A percentile compares a stretch with the other conserved stretches of the same genome.
Conservation (phyloP, 768 basidiomycete species). For the Macrolepiota albuminosa region DNA sequence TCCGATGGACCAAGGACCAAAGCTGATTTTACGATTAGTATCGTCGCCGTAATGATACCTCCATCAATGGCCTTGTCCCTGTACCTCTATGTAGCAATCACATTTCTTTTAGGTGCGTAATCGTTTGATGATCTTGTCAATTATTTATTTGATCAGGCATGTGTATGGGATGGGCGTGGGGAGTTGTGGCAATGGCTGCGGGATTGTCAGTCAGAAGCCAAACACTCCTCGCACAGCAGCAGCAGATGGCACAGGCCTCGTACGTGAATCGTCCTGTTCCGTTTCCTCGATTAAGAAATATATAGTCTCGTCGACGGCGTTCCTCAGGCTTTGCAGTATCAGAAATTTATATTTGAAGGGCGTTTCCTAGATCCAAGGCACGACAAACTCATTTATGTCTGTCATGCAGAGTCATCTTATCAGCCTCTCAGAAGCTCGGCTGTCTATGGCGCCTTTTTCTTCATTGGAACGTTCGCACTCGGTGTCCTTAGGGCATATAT, state of each 20-base stretch:
- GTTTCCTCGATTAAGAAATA: neutral
- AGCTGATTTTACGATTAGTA: constrained; percentile 17
- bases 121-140: neutral
- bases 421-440: constrained; percentile 28
- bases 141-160: constrained; percentile 24
- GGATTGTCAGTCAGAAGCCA: constrained; percentile 31
- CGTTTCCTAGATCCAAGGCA: constrained; percentile 39
- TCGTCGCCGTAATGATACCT: constrained; percentile 35
- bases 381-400: constrained; percentile 24
- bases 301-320: constrained; percentile 22
- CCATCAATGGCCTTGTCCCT: constrained; percentile 35
- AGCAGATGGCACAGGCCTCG: constrained; percentile 30
- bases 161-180: constrained; percentile 44
- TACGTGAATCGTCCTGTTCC: constrained; percentile 16
- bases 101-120: constrained; percentile 28
- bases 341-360: constrained; percentile 31
- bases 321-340: constrained; percentile 25
- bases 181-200: constrained; percentile 38
- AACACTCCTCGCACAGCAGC: constrained; percentile 28
- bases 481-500: constrained; percentile 32
- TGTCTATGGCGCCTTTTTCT: constrained; percentile 40
- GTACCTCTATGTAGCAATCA: constrained; percentile 29
- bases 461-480: constrained; percentile 36
- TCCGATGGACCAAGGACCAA: neutral
- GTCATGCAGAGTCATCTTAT: neutral